These are phyloP conservation scores for Barnettozyma sucrosica DNA, from an alignment of 805 yeast genomes.

Conservation along the genomic window DNA sequence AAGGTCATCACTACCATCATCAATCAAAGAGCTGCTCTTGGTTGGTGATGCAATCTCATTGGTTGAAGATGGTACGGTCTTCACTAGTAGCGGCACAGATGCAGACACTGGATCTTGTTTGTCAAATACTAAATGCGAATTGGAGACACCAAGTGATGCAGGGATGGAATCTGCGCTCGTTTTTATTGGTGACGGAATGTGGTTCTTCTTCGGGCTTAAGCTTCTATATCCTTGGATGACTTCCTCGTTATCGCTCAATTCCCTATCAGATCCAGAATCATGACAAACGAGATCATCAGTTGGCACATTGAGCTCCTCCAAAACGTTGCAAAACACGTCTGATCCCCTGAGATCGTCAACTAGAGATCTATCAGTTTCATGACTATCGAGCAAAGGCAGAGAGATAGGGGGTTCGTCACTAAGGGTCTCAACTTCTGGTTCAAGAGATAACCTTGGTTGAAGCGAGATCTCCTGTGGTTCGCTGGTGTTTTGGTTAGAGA, in stretches of 20 bases:
- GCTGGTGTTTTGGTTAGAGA: not conserved
- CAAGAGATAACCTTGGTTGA: not conserved
- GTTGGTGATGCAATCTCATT: not conserved
- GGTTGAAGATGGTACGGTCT: not conserved
- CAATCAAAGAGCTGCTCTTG: not conserved
- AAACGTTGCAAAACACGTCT: slow-evolving; percentile 7
- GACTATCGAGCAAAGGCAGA: not conserved
- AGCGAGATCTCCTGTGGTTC: not conserved
- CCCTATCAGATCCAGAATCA: not conserved
- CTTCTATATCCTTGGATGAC: slow-evolving; percentile 8
- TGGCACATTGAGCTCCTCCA: not conserved
- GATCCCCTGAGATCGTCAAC: slow-evolving; percentile 18
- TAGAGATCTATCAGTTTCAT: slow-evolving; percentile 11
- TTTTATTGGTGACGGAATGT: not conserved
- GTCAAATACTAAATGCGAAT: not conserved
- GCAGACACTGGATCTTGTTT: not conserved
- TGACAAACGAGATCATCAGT: not conserved
- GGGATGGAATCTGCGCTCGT: not conserved
- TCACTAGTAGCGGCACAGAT: too few species aligned
- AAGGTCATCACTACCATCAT: not conserved
- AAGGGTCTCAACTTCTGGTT: not conserved
- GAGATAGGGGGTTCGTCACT: slow-evolving; percentile 7
- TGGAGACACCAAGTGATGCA: not conserved
- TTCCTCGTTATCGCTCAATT: slow-evolving; percentile 3
- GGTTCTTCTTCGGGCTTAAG: slow-evolving; percentile 8